These are phyloP conservation scores for Pythium apleroticum DNA, from an alignment of 352 stramenopile species.

Conservation along the genomic window DNA sequence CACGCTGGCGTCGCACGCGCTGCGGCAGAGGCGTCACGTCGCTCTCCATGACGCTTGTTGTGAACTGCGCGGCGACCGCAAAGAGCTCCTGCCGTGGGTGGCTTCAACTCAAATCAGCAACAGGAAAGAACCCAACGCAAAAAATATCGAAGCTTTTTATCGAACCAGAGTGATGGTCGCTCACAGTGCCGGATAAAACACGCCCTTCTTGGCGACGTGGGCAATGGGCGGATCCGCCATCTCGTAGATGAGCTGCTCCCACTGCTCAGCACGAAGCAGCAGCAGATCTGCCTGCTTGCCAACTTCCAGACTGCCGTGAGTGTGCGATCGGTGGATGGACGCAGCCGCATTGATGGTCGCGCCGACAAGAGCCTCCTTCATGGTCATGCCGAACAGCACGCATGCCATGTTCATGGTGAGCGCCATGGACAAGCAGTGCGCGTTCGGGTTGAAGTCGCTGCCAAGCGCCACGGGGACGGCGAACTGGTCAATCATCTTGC, in stretches of 20 bases:
- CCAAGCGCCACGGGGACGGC: conserved; percentile 72
- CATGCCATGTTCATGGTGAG: conserved; percentile 89
- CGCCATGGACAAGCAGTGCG: conserved; percentile 84
- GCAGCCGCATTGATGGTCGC: conserved; percentile 83
- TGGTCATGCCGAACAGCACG: conserved; percentile 82
- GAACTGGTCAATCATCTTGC: conserved; percentile 62
- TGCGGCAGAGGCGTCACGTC: background rate
- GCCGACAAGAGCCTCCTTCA: conserved; percentile 82
- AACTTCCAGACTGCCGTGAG: conserved; percentile 76
- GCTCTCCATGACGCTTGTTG: background rate
- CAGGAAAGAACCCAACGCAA: background rate
- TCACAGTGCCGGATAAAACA: conserved; percentile 23
- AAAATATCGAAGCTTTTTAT: conserved; percentile 9
- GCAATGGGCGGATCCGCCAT: conserved; percentile 80
- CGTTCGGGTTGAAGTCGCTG: conserved; percentile 87
- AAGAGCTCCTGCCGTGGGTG: background rate
- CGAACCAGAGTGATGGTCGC: background rate
- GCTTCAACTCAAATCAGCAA: background rate
- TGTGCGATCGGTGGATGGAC: conserved; percentile 72
- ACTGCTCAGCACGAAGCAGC: conserved; percentile 64
- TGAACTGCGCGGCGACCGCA: background rate
- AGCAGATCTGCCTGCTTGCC: conserved; percentile 76
- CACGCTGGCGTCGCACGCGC: background rate
- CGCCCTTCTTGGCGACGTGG: conserved; percentile 76
- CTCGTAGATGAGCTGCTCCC: conserved; percentile 87